These are phyloP conservation scores for Globisporangium yorkense DNA, from an alignment of 352 stramenopile species.

Conservation along the genomic window DNA sequence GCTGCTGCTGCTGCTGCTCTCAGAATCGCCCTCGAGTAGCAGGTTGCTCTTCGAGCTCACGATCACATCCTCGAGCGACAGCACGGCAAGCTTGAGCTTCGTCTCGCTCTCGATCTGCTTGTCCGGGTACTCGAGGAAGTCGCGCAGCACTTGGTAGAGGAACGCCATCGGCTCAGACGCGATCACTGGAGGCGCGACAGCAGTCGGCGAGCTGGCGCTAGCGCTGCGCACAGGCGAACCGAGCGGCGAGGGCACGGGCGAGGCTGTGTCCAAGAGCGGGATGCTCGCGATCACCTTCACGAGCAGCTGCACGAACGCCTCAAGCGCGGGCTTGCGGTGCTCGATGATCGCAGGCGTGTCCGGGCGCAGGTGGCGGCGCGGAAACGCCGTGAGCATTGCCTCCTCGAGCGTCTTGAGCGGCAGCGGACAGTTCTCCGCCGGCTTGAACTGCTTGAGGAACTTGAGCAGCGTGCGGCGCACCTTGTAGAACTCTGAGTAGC, in stretches of 20 bases:
- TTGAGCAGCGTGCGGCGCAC: constrained; percentile 54
- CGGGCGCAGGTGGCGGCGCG: constrained; percentile 60
- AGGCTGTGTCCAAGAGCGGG: constrained; percentile 33
- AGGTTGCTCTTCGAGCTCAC: constrained; percentile 68
- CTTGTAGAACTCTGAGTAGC: constrained; percentile 83
- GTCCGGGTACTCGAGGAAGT: constrained; percentile 83
- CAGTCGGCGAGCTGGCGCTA: neutral
- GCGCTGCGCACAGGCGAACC: neutral
- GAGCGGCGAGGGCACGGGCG: neutral
- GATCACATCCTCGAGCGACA: constrained; percentile 80
- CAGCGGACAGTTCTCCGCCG: constrained; percentile 16
- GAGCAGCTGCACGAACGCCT: constrained; percentile 75
- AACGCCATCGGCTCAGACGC: constrained; percentile 41
- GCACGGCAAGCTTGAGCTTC: constrained; percentile 74
- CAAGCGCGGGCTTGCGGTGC: constrained; percentile 54
- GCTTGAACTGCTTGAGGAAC: constrained; percentile 66
- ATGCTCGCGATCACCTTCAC: constrained; percentile 81
- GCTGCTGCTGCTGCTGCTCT: neutral
- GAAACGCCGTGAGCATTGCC: constrained; percentile 49
- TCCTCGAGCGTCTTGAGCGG: constrained; percentile 48
- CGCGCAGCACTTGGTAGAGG: constrained; percentile 68
- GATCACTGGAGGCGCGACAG: constrained; percentile 2
- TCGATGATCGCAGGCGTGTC: constrained; percentile 77
- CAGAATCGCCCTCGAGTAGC: constrained; percentile 16
- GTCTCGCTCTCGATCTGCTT: constrained; percentile 84